Conservation (phyloP, 192 early-diverging fungal species). For the Rhizoclosmatium sp. region DNA sequence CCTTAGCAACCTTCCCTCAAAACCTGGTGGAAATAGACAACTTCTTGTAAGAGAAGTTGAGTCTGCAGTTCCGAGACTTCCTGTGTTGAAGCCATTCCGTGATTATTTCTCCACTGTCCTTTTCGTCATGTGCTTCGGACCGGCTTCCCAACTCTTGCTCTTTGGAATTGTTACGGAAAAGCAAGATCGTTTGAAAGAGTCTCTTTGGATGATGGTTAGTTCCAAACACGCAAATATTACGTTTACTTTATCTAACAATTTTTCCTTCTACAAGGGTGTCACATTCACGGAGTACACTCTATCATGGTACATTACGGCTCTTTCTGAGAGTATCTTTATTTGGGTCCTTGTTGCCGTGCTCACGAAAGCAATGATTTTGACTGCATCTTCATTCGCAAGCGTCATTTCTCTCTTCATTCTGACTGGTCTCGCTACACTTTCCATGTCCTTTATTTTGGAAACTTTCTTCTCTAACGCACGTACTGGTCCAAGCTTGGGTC, state of each 20-base stretch:
- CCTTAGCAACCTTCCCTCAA: not conserved
- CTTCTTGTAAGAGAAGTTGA: not conserved
- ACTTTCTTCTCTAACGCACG: constrained; percentile 26
- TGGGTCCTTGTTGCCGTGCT: constrained; percentile 20
- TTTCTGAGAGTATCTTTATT: constrained; percentile 1
- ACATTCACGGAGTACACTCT: constrained; percentile 5
- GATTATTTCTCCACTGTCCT: not conserved
- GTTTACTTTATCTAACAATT: not conserved
- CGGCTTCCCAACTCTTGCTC: not conserved
- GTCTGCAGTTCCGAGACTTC: not conserved
- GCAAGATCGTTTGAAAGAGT: not conserved
- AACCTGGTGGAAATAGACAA: not conserved
- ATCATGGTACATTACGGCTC: constrained; percentile 27
- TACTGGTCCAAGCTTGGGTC: constrained; percentile 19
- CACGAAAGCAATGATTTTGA: not conserved
- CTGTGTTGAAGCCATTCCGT: not conserved
- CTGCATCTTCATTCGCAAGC: not conserved
- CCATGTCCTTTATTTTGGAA: constrained; percentile 18
- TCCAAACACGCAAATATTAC: not conserved
- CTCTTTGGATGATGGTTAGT: constrained; percentile 6
- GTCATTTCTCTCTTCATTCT: not conserved
- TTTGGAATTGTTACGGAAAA: constrained; percentile 5
- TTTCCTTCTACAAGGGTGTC: not conserved
- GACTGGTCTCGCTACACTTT: constrained; percentile 10
- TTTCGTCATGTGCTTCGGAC: not conserved